Percentiles rank a stretch among this genome's conserved stretches.
Conservation (phyloP, 331 rosid genomes). For the Arachis monticola region DNA sequence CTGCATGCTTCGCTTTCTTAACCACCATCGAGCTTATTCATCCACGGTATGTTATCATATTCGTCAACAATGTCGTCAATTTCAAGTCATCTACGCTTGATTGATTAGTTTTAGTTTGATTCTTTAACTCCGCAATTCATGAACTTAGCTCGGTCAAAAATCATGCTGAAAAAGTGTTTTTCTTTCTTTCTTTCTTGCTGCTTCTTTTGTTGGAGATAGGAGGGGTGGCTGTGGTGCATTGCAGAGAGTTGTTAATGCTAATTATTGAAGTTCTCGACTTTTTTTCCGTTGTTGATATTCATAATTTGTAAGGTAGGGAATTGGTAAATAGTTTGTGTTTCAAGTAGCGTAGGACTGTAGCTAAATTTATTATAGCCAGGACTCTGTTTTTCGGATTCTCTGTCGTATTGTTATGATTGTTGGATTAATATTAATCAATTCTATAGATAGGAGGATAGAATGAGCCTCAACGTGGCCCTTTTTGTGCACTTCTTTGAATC, state of each 20-base stretch:
- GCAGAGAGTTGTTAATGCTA: neutral
- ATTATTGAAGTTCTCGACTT: constrained; percentile 2
- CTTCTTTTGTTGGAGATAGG: no score
- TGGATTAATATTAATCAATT: constrained; percentile 8
- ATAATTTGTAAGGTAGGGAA: constrained; percentile 2
- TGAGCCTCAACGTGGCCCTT: neutral
- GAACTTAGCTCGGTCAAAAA: neutral
- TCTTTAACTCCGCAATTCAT: neutral
- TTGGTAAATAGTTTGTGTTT: constrained; percentile 6
- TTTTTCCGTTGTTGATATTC: neutral
- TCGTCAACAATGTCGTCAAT: constrained; percentile 17
- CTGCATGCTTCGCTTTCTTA: neutral
- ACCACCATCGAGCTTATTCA: neutral
- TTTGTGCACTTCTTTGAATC: constrained; percentile 1
- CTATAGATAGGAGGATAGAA: neutral
- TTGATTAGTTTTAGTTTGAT: neutral
- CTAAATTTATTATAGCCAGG: neutral
- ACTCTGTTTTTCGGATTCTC: neutral
- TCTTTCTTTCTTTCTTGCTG: neutral
- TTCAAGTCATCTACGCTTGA: neutral
- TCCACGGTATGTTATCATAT: constrained; percentile 22
- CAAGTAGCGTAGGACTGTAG: neutral
- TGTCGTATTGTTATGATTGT: constrained; percentile 2
- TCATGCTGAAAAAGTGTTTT: neutral
- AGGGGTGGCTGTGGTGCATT: neutral